A percentile compares a stretch with the other conserved stretches of the same genome.
phyloP scores from a whole-genome alignment of 2,329 filamentous ascomycete genomes.

The Cordyceps tenuipes region DNA sequence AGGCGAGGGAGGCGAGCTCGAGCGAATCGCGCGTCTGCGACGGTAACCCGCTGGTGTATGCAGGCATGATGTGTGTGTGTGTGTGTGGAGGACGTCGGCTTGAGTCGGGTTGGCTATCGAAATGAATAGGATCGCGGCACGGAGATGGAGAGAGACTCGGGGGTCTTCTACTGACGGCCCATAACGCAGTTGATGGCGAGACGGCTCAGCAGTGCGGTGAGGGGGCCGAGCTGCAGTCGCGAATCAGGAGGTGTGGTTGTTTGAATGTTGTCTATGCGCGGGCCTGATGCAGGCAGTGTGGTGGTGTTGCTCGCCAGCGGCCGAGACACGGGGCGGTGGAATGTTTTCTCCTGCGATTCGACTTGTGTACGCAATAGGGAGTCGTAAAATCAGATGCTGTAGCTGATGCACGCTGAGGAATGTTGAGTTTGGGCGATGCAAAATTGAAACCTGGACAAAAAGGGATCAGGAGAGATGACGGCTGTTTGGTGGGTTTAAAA shows the following conservation, averaged over 20 bases:
- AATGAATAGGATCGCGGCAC: neutral
- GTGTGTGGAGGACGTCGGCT: neutral
- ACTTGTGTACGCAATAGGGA: neutral
- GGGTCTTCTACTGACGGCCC: neutral
- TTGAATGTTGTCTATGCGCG: neutral
- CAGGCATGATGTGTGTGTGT: constrained; percentile 1
- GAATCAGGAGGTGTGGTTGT: neutral
- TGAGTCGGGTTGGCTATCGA: neutral
- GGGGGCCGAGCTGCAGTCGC: neutral
- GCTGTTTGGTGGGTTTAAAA: constrained; percentile 9
- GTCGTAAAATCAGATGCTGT: neutral
- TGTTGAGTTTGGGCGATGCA: neutral
- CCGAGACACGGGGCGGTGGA: too few species aligned
- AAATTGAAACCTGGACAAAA: neutral
- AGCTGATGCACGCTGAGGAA: neutral
- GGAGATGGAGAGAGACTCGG: too few species aligned
- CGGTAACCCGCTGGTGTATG: constrained; percentile 26
- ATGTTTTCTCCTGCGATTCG: neutral
- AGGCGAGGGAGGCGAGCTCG: constrained; percentile 90
- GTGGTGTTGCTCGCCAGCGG: too few species aligned
- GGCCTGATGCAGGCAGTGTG: neutral
- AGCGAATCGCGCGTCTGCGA: constrained; percentile 73
- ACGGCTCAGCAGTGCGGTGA: neutral
- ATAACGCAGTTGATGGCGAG: neutral
- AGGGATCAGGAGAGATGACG: neutral